Conservation (phyloP, 495 filamentous ascomycete species). For the Peziza echinospora region DNA sequence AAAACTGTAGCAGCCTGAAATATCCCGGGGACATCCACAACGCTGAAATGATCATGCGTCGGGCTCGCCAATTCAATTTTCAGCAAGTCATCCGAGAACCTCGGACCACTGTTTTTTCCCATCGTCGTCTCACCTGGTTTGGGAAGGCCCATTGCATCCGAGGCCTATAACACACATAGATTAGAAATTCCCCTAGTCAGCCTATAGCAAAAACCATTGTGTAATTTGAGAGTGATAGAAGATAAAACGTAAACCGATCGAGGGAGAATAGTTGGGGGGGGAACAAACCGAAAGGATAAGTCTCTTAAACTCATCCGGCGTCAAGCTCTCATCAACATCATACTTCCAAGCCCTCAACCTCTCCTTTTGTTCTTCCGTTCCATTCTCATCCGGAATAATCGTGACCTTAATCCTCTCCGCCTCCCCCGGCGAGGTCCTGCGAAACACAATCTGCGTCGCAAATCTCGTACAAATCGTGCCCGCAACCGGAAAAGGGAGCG, state of each 20-base stretch:
- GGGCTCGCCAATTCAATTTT: constrained; percentile 31
- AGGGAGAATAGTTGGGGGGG: not conserved
- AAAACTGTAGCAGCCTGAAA: constrained; percentile 23
- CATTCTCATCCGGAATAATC: constrained; percentile 21
- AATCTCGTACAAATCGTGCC: constrained; percentile 24
- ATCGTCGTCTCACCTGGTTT: not conserved
- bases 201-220: constrained; percentile 6
- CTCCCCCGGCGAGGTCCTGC: constrained; percentile 14
- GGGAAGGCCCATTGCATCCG: constrained; percentile 2
- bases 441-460: constrained; percentile 28
- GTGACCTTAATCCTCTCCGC: constrained; percentile 18
- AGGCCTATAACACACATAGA: constrained; percentile 6
- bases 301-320: constrained; percentile 21
- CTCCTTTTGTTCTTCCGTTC: constrained; percentile 8
- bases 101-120: not conserved
- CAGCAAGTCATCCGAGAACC: constrained; percentile 29
- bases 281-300: no score
- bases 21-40: constrained; percentile 34
- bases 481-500: constrained; percentile 21
- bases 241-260: no score
- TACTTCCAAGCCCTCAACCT: constrained; percentile 16
- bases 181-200: not conserved
- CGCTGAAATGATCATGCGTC: constrained; percentile 26
- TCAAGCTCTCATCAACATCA: constrained; percentile 15
- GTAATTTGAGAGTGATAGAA: not conserved